phyloP scores from a whole-genome alignment of 768 basidiomycete genomes.

The Sporobolomyces pararoseus region DNA sequence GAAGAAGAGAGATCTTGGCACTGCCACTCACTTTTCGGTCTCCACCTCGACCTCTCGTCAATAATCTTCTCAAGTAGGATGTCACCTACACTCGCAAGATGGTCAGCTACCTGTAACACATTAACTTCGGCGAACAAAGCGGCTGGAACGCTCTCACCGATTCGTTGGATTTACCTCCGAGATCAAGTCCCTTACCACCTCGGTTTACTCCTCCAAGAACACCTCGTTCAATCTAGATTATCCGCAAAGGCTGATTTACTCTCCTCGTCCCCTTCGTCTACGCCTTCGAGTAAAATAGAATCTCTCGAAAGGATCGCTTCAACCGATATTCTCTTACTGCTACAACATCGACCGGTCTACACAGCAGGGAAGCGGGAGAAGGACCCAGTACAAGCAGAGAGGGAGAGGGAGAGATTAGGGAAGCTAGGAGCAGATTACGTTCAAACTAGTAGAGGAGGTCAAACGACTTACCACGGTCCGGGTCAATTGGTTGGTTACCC shows the following conservation, averaged over 20 bases:
- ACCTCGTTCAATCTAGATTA: conserved; percentile 24
- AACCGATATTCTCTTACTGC: conserved; percentile 61
- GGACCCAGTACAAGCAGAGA: conserved; percentile 45
- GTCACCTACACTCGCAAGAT: not conserved
- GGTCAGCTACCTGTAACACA: not conserved
- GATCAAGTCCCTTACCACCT: conserved; percentile 35
- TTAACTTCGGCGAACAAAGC: not conserved
- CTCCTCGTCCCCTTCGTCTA: not conserved
- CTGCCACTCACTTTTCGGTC: not conserved
- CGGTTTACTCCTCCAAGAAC: conserved; percentile 49
- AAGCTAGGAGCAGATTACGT: conserved; percentile 82
- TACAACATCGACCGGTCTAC: conserved; percentile 90
- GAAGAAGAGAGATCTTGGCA: not conserved
- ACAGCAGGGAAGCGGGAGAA: conserved; percentile 87
- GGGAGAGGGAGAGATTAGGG: conserved; percentile 61
- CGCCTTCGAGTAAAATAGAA: not conserved
- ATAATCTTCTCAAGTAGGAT: no score
- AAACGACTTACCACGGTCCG: conserved; percentile 94
- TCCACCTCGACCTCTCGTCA: not conserved
- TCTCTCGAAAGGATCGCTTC: conserved; percentile 54
- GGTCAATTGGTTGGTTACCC: conserved; percentile 97
- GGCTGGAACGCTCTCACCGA: not conserved
- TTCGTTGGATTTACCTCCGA: conserved; percentile 38
- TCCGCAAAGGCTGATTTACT: conserved; percentile 24
- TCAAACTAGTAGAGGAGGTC: conserved; percentile 75